Evolutionary conservation across 495 filamentous ascomycete species (phyloP), one percentile per base, ranked within the genome.

Genomic region (Terfezia boudieri): DNA sequence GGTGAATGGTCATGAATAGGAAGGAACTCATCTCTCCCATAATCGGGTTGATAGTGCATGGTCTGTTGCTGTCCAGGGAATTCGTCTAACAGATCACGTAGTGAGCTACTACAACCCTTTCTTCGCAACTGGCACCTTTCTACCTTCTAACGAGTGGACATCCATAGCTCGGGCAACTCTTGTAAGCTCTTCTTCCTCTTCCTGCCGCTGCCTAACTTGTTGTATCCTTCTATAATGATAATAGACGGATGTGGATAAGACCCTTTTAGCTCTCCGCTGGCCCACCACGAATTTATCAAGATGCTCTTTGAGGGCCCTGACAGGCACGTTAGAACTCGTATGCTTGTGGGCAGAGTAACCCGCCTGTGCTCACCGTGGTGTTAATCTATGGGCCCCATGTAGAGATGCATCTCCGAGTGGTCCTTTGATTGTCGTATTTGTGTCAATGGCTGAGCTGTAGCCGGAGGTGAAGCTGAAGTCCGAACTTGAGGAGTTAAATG

Each of bases 221-320:
- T 83, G 80, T 56, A 94, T 76, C 38, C 82, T 74, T 69, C 93
- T 87, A 65, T 94, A 96, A 62, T 98, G 90, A 69, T 95, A 94
- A 68, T 86, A 95, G n/a, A 98, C 83, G 4, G 88, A 86, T 10
- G 87, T 82, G 58, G 85, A 89, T 52, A 95, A 75, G 23, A 87
- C 82, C 66, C 90, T 90, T 74, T 96, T 98, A n/a, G 90, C 85
- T 51, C 84, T 80, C 60, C 93, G 84, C 65, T 98, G 90, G 22
- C 92, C 92, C 7, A 98, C 89, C 8, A 98, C 89, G 66, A 86
- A 96, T 64, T 89, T 82, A 63, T 98, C 92, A 10, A 96, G 77
- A 64, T 94, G 83, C 59, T 85, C 75, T 68, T 96, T 96, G 59
- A 98, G 71, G 56, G 78, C 71, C 56, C 75, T 78, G 4, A 84